These are phyloP conservation scores for Saccharomyces pastorianus DNA, from an alignment of 1,139 yeast species.

Conservation along the genomic window DNA sequence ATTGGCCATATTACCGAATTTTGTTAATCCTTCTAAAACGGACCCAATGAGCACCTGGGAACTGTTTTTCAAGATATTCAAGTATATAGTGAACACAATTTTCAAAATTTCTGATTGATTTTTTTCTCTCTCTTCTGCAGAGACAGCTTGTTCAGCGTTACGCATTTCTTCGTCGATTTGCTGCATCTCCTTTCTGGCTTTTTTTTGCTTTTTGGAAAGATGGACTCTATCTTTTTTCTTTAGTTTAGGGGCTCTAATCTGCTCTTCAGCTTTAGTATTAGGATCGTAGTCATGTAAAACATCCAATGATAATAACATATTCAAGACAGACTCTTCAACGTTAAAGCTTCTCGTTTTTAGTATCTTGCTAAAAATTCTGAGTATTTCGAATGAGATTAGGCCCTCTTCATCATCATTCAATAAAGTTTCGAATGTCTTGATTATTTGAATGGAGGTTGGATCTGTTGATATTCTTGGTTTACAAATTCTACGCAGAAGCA, in stretches of 20 bases:
- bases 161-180: constrained; percentile 84
- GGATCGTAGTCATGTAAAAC: constrained; percentile 79
- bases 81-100: constrained; percentile 59
- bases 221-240: constrained; percentile 85
- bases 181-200: constrained; percentile 77
- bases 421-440: constrained; percentile 56
- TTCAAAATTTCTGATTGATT: constrained; percentile 80
- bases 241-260: constrained; percentile 42
- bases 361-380: constrained; percentile 58
- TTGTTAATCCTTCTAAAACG: constrained; percentile 83
- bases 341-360: constrained; percentile 66
- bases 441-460: constrained; percentile 46
- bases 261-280: constrained; percentile 38
- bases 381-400: constrained; percentile 66
- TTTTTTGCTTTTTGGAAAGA: constrained; percentile 78
- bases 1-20: constrained; percentile 86
- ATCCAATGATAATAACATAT: constrained; percentile 62
- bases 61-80: constrained; percentile 63
- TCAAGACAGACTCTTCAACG: constrained; percentile 77
- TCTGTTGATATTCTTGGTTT: constrained; percentile 44
- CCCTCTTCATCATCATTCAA: constrained; percentile 73
- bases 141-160: constrained; percentile 77
- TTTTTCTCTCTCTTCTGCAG: constrained; percentile 78
- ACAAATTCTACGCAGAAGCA: constrained; percentile 59
- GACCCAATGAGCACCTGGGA: constrained; percentile 70